Percentiles rank a stretch among this genome's conserved stretches.
Evolutionary conservation across 768 basidiomycete genomes (phyloP).

Genomic region (Pleurotus sapidus): DNA sequence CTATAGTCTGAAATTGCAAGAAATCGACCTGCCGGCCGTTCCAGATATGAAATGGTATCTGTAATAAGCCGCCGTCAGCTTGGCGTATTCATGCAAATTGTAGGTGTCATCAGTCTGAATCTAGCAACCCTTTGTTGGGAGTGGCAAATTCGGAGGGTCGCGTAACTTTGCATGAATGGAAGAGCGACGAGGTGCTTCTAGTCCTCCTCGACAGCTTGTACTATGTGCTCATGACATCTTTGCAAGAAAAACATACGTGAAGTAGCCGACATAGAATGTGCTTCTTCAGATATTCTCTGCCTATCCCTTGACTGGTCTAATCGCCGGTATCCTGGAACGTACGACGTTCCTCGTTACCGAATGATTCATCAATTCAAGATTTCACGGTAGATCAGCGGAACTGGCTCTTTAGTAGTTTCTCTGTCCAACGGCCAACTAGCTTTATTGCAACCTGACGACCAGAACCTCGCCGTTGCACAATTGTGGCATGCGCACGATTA

Average conservation of each 20-base stretch:
- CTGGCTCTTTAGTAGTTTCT: conserved; percentile 71
- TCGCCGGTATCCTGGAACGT: conserved; percentile 50
- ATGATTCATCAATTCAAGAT: background rate
- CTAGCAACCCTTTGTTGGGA: conserved; percentile 50
- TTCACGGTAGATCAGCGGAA: conserved; percentile 28
- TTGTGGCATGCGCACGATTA: conserved; percentile 89
- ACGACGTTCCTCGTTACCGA: conserved; percentile 14
- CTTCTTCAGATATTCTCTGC: conserved; percentile 62
- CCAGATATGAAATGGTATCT: conserved; percentile 92
- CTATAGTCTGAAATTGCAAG: conserved; percentile 57
- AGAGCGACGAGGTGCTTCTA: conserved; percentile 36
- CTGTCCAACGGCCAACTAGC: conserved; percentile 76
- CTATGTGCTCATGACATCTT: background rate
- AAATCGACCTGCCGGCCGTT: conserved; percentile 75
- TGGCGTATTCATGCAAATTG: background rate
- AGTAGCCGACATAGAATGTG: conserved; percentile 44
- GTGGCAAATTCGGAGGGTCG: conserved; percentile 87
- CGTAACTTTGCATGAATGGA: conserved; percentile 62
- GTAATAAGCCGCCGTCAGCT: background rate
- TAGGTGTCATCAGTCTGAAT: conserved; percentile 58
- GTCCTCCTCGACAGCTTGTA: background rate
- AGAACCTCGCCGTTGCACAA: conserved; percentile 41
- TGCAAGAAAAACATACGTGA: conserved; percentile 35
- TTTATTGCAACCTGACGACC: conserved; percentile 50
- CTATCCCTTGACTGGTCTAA: conserved; percentile 95